Percentiles rank a stretch among this genome's conserved stretches.
phyloP scores from a whole-genome alignment of 2,329 filamentous ascomycete species.

The Madurella fahalii region DNA sequence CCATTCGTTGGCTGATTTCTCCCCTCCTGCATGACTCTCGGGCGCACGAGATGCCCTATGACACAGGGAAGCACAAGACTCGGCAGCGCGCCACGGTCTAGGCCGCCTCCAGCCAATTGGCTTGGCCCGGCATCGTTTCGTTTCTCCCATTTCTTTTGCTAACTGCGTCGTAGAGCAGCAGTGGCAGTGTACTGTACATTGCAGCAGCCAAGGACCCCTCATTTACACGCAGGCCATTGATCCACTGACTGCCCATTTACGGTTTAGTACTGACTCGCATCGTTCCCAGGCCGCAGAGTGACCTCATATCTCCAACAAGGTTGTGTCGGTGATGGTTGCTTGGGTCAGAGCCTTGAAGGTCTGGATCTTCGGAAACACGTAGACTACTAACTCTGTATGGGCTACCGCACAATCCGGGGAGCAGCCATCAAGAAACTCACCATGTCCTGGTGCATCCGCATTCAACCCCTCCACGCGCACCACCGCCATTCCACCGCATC shows the following conservation, averaged over 20 bases:
- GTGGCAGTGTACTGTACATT: background rate
- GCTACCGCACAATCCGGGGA: background rate
- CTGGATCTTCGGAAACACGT: background rate
- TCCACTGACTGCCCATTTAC: background rate
- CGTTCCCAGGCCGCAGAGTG: constrained; percentile 1
- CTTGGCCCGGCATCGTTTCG: background rate
- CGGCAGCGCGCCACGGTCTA: constrained; percentile 8
- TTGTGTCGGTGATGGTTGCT: constrained; percentile 5
- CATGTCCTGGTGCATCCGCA: no score
- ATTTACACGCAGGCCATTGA: background rate
- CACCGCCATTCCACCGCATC: background rate
- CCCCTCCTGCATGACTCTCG: constrained; percentile 19
- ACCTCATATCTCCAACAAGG: constrained; percentile 8
- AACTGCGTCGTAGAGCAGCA: no score
- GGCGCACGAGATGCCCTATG: constrained; percentile 22
- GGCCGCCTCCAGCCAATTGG: constrained; percentile 1
- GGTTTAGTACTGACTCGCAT: constrained; percentile 1
- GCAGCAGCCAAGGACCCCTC: background rate
- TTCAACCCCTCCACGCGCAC: background rate
- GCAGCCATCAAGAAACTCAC: background rate
- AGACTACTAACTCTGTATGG: no score
- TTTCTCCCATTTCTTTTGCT: background rate
- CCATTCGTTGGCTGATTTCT: constrained; percentile 25
- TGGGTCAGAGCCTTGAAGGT: background rate
- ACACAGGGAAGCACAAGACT: constrained; percentile 7